These are phyloP conservation scores for Trichoderma sp. DNA, from an alignment of 2,329 filamentous ascomycete species.

Conservation along the genomic window DNA sequence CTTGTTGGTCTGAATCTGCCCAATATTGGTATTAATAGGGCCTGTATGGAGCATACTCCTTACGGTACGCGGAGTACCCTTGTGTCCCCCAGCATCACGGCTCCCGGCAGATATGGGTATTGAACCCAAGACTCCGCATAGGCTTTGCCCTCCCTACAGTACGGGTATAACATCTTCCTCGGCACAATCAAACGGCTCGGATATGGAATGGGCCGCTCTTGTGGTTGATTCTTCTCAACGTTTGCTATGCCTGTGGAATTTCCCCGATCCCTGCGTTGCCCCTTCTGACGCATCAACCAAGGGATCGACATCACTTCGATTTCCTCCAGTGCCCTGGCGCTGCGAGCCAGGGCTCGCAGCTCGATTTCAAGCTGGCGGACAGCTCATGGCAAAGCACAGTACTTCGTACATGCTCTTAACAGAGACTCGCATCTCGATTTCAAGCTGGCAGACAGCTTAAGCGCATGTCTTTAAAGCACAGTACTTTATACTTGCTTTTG, in stretches of 20 bases:
- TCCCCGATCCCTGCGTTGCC: not conserved
- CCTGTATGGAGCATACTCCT: not conserved
- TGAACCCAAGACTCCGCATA: not conserved
- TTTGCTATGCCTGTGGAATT: not conserved
- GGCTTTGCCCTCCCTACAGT: not conserved
- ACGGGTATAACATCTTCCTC: not conserved
- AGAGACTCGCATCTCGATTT: no score
- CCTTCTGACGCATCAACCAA: not conserved
- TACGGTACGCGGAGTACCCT: not conserved
- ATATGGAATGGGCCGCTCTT: not conserved
- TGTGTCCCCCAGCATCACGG: not conserved
- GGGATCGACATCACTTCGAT: slow-evolving; percentile 2
- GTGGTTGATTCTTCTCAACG: not conserved
- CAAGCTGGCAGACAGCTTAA: no score
- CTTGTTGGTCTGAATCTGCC: not conserved
- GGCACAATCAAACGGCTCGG: not conserved
- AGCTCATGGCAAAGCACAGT: no score
- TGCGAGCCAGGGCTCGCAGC: not conserved
- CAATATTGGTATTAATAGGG: not conserved
- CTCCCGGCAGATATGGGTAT: not conserved
- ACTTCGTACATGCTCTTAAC: no score
- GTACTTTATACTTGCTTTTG: no score
- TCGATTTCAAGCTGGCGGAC: not conserved
- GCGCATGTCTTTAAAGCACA: no score
- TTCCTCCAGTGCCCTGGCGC: not conserved